Base-by-base conservation (phyloP, 2,329 filamentous ascomycete species). In the Sarocladium brachiariae region DNA sequence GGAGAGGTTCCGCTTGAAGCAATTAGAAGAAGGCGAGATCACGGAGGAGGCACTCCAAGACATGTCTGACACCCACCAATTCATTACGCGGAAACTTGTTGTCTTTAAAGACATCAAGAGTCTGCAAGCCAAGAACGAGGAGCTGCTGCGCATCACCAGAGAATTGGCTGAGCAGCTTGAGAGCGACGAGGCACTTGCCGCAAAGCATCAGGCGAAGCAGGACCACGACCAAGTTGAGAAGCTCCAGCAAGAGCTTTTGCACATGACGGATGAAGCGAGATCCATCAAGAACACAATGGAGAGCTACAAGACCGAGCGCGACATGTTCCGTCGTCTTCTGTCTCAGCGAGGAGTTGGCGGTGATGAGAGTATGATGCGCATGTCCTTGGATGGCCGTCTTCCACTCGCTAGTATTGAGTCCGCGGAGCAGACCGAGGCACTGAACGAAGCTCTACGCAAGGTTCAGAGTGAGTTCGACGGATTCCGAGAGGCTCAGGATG, bases 281-380 rank as follows among this genome's bases (percentile, higher is more conserved):
- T 87, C 87, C 11, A 84, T 96, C 57, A 82, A 86, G 38, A 83
- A 86, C 25, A 88, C 91, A 52, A 87, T 90, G 56, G 89, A 96
- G 71, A 95, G 89, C 65, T 96, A 95, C 65, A 89, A 93, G 64
- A 89, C 90, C 60, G 93, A 99, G 70, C 85, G 93, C 55, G 92
- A 99, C 64, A 96, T 96, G 81, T 97, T 96, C 83, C 84, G 92
- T 19, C 89, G 91, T 49, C 91, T 97, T 74, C 79, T 96, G 25
- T 87, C 92, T 57, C 87, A 93, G 55, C 67, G 83, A 70, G 64
- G 75, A 62, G 61, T 78, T 62, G 63, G 79, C 64, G 75, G 71
- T 11, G 85, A 90, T 53, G 73, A 86, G 37, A 84, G 84, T 1
- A 75, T 83, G 47, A 84, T 95, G 61, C 88, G 86, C 1, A 82